phyloP scores from a whole-genome alignment of 257 asterid genomes.

The Scutellaria barbata region DNA sequence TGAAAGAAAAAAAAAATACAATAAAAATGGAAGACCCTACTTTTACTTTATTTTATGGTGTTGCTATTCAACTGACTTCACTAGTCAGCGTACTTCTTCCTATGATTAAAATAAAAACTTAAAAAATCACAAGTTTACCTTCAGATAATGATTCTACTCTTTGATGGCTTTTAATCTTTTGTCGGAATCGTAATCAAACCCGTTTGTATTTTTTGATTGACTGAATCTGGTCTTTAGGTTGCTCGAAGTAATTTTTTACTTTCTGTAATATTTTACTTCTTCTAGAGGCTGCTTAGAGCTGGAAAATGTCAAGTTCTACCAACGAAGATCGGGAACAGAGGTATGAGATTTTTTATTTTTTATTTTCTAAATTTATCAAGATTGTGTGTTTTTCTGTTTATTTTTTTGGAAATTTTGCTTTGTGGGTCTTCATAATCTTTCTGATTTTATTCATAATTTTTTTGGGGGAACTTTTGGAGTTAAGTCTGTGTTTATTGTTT shows the following conservation, averaged over 20 bases:
- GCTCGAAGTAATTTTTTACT: slow-evolving; percentile 8
- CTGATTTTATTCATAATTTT: not conserved
- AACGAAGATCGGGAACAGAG: slow-evolving; percentile 70
- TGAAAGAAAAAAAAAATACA: not conserved
- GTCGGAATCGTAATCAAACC: slow-evolving; percentile 12
- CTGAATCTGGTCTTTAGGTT: slow-evolving; percentile 23
- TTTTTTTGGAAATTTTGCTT: not conserved
- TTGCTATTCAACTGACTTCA: slow-evolving; percentile 34
- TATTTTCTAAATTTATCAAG: not conserved
- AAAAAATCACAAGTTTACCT: not conserved
- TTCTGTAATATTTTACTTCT: slow-evolving; percentile 25
- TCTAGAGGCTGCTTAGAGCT: slow-evolving; percentile 42
- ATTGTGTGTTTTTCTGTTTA: not conserved
- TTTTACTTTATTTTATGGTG: slow-evolving; percentile 23
- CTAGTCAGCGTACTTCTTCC: slow-evolving; percentile 48
- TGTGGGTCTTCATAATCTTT: slow-evolving; percentile 10
- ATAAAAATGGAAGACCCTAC: slow-evolving; percentile 44
- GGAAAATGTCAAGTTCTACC: slow-evolving; percentile 53
- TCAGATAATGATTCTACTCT: slow-evolving; percentile 15
- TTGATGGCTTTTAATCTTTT: slow-evolving; percentile 31
- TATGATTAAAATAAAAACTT: slow-evolving; percentile 27
- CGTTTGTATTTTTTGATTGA: slow-evolving; percentile 8
- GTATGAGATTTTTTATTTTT: slow-evolving; percentile 34
- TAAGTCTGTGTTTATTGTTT: not conserved
- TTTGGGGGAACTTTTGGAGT: not conserved